Evolutionary conservation across 1,284 basidiomycete genomes (phyloP).

Genomic region (Lentinus polychrous): DNA sequence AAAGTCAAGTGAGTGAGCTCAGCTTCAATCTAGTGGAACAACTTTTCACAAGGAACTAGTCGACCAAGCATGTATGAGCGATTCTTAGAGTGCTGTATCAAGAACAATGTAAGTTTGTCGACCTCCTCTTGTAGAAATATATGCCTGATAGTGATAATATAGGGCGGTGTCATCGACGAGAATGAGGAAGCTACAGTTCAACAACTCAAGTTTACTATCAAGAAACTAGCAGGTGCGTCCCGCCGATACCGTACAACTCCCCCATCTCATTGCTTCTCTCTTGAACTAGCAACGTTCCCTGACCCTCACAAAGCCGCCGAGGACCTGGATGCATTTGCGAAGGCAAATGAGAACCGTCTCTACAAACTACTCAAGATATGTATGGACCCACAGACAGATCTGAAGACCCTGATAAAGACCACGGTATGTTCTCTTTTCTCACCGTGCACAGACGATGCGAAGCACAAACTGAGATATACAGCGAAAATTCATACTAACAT

Average conservation of each 20-base stretch:
- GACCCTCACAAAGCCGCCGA: constrained; percentile 72
- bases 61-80: constrained; percentile 58
- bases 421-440: constrained; percentile 38
- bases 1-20: constrained; percentile 43
- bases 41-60: constrained; percentile 26
- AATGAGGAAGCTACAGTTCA: constrained; percentile 60
- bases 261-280: neutral
- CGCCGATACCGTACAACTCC: constrained; percentile 8
- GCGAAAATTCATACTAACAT: constrained; percentile 1
- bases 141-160: constrained; percentile 3
- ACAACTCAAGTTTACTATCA: constrained; percentile 47
- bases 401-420: constrained; percentile 77
- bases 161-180: constrained; percentile 85
- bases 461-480: neutral
- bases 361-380: constrained; percentile 82
- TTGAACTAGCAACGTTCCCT: constrained; percentile 42
- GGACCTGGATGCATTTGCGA: constrained; percentile 82
- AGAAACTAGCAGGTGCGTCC: constrained; percentile 52
- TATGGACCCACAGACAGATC: constrained; percentile 78
- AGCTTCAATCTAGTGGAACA: neutral
- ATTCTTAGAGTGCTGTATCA: constrained; percentile 66
- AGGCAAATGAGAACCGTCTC: constrained; percentile 78
- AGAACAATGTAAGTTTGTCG: constrained; percentile 64
- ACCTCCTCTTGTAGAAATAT: neutral
- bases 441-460: neutral